These are phyloP conservation scores for Phaeosphaeria sp. DNA, from an alignment of 2,329 filamentous ascomycete species.

Conservation along the genomic window DNA sequence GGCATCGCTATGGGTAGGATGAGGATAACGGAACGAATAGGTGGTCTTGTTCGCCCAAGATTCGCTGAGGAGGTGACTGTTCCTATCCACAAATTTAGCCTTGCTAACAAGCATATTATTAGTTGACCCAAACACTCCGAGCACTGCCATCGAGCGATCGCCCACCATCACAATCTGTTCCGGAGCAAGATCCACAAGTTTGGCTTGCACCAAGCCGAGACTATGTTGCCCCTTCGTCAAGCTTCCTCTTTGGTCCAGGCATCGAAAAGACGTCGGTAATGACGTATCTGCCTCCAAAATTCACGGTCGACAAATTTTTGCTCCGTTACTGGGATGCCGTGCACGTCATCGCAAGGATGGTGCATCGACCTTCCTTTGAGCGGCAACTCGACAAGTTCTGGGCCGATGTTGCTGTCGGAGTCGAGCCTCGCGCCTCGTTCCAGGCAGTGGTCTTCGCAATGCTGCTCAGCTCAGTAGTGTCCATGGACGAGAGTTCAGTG, in stretches of 20 bases:
- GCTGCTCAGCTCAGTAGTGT: conserved; percentile 73
- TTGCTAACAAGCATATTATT: conserved; percentile 4
- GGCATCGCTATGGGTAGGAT: conserved; percentile 75
- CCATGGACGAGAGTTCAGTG: conserved; percentile 65
- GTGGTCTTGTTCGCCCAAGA: conserved; percentile 73
- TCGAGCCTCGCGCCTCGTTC: conserved; percentile 68
- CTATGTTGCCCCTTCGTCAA: conserved; percentile 72
- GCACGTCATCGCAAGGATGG: conserved; percentile 70
- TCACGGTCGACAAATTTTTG: conserved; percentile 67
- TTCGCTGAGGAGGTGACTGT: conserved; percentile 70
- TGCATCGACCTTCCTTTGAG: conserved; percentile 73
- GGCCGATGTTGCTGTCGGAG: conserved; percentile 64
- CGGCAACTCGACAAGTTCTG: conserved; percentile 70
- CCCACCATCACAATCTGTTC: conserved; percentile 13
- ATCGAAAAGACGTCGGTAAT: conserved; percentile 57
- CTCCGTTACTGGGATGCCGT: conserved; percentile 72
- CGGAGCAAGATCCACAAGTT: conserved; percentile 29
- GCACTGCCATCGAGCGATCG: conserved; percentile 29
- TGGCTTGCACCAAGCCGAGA: conserved; percentile 70
- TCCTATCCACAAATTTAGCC: neutral
- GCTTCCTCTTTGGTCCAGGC: conserved; percentile 68
- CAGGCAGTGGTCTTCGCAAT: conserved; percentile 74
- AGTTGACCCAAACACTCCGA: conserved; percentile 43
- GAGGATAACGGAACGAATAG: conserved; percentile 75
- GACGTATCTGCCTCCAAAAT: conserved; percentile 66